Evolutionary conservation across 1,284 basidiomycete species (phyloP).

Genomic region (Naganishia sp.): DNA sequence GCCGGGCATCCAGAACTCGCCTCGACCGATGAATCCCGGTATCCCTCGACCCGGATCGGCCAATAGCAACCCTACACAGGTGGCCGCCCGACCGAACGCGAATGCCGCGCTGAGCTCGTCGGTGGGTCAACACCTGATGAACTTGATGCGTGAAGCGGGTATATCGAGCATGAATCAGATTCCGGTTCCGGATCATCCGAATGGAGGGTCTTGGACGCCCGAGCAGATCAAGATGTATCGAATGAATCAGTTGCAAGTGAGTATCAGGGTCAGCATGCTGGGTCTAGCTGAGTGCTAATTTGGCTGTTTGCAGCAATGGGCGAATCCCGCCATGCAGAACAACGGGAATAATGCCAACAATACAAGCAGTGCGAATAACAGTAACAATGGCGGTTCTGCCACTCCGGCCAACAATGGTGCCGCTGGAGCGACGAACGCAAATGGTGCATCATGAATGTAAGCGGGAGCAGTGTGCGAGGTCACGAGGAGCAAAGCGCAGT

Average conservation of each 20-base stretch:
- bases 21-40: conserved; percentile 4
- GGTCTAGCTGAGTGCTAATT: neutral
- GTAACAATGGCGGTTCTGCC: conserved; percentile 5
- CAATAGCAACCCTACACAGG: conserved; percentile 3
- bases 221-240: conserved; percentile 22
- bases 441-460: neutral
- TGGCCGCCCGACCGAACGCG: neutral
- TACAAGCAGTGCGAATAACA: conserved; percentile 6
- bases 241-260: conserved; percentile 26
- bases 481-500: no score
- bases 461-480: no score
- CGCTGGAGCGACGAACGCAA: neutral
- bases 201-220: conserved; percentile 15
- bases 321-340: conserved; percentile 4
- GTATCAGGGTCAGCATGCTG: neutral
- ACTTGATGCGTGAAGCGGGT: conserved; percentile 26
- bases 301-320: conserved; percentile 18
- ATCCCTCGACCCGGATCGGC: conserved; percentile 10
- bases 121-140: conserved; percentile 16
- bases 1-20: conserved; percentile 10
- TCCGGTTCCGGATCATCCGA: conserved; percentile 24
- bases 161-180: conserved; percentile 26
- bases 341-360: conserved; percentile 9
- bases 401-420: neutral
- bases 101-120: conserved; percentile 15